Evolutionary conservation across 1,284 basidiomycete genomes (phyloP), one percentile per base, ranked within the genome.

Genomic region (Apiotrichum montevideense): DNA sequence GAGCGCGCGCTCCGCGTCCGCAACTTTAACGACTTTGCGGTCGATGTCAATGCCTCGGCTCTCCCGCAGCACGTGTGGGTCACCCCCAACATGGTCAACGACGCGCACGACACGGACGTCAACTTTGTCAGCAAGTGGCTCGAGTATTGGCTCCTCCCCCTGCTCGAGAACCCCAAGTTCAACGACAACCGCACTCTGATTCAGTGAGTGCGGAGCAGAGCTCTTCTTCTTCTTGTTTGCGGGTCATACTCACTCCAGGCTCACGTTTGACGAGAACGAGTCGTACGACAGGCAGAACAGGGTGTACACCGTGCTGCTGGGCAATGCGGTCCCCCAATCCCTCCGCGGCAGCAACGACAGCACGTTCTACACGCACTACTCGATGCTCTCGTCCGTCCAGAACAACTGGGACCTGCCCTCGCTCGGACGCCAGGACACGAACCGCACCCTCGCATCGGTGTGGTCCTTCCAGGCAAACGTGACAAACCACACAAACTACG

Each of bases 361-460:
- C 14, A 81, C 77, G 1, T 84, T 80, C 76, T 85, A 85, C 72
- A 82, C 83, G 2, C 86, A 87, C 71, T 87, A 86, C 76, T 84
- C 84, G 7, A 67, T 72, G 46, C 68, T 87, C 48, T 80, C 81
- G 14, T 83, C 84, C 5, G 81, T 85, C 33, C 71, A 86, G 74
- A 79, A 80, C 48, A 87, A 87, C 78, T 87, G 85, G 84, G 73
- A 74, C 35, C 80, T 86, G 29, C 79, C 79, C 51, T 81, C 80
- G 29, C 81, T 85, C 29, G 83, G 84, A 35, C 80, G 83, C 47
- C 77, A 78, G 43, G 84, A 85, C 67, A 77, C 79, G 15, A 81
- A 82, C 67, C 66, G 64, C 56, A 74, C 71, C 14, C 56, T 76
- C 52, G 56, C 69, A 37, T 66, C 72, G 57, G 74, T 77, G 15